Base-by-base conservation (phyloP, 768 basidiomycete genomes). In the Boletus rubescentipes region DNA sequence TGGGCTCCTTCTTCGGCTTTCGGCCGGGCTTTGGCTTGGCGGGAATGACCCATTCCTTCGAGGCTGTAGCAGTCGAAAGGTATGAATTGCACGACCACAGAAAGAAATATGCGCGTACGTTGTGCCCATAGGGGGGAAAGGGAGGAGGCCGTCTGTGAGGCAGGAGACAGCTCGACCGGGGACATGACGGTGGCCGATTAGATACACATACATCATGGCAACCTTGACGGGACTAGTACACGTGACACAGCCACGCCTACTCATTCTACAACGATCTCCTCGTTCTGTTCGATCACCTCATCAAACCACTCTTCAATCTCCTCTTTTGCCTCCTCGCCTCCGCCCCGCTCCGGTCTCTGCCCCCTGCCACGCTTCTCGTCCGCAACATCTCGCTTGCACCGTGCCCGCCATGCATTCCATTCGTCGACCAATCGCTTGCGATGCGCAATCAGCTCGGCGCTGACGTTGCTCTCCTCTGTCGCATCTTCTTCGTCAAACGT, bases 401-500 rank as follows among this genome's bases (percentile, higher is more conserved):
- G 79, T 21, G 77, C 63, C 47, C 96, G 84, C 97, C 97, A 98
- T 39, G 96, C 92, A 73, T 99, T 97, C 97, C 97, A 99, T 74
- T 99, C 97, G 66, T 97, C 92, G 62, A 98, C 89, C 49, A 98
- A 80, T 43, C 97, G 82, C 71, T 91, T 91, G 55, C 97, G 82
- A 59, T 86, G 85, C 16, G 93, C 92, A 61, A 95, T 81, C 23
- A 97, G 82, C 73, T 98, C 97, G 5, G 94, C 93, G 60, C 89
- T 94, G 62, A 95, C 91, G 63, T 89, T 91, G 71, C 87, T 93
- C 74, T 96, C 94, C 69, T 98, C 94, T 18, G 90, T 85, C 23
- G 93, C 93, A 70, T 98, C 97, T 64, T 97, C 93, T 73, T 98
- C 96, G 49, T 99, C 97, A 70, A 98, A 99, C 32, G 78, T 73